Conservation (phyloP, 2,329 filamentous ascomycete species). For the Orbilia oligospora region DNA sequence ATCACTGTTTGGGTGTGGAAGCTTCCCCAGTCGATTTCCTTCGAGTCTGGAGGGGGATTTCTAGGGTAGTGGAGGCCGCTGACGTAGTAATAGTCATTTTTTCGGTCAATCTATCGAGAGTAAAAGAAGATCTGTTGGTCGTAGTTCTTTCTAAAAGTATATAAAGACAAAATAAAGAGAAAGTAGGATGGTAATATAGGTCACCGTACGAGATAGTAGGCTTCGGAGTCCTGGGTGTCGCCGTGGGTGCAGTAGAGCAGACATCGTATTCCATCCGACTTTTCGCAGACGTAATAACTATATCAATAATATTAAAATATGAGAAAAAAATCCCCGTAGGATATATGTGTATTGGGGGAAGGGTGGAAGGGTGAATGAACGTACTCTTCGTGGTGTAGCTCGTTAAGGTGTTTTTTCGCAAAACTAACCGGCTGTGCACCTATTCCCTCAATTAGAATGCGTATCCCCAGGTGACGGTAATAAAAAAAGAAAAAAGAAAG, state of each 20-base stretch:
- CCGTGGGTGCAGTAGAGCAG: slow-evolving; percentile 88
- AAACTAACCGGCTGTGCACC: slow-evolving; percentile 95
- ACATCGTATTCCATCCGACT: slow-evolving; percentile 95
- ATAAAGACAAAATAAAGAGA: not conserved
- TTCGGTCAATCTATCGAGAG: slow-evolving; percentile 80
- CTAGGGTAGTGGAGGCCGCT: slow-evolving; percentile 85
- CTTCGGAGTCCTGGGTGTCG: slow-evolving; percentile 74
- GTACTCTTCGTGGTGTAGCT: slow-evolving; percentile 83
- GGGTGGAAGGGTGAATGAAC: slow-evolving; percentile 65
- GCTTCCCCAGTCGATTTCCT: slow-evolving; percentile 72
- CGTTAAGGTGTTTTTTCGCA: slow-evolving; percentile 82
- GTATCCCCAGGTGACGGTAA: not conserved
- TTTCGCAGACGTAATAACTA: slow-evolving; percentile 97
- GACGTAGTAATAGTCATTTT: slow-evolving; percentile 96
- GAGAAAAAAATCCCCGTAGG: too few relatives aligned
- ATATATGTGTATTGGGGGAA: too few relatives aligned
- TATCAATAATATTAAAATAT: not conserved
- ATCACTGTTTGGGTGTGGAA: slow-evolving; percentile 87
- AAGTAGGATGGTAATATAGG: not conserved
- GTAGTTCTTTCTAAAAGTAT: slow-evolving; percentile 6
- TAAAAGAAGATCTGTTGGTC: slow-evolving; percentile 23
- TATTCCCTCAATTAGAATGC: slow-evolving; percentile 27
- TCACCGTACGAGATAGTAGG: slow-evolving; percentile 77
- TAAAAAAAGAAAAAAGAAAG: too few relatives aligned
- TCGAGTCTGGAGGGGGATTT: slow-evolving; percentile 65